Conservation (phyloP, 768 basidiomycete species). For the Suillus discolor region DNA sequence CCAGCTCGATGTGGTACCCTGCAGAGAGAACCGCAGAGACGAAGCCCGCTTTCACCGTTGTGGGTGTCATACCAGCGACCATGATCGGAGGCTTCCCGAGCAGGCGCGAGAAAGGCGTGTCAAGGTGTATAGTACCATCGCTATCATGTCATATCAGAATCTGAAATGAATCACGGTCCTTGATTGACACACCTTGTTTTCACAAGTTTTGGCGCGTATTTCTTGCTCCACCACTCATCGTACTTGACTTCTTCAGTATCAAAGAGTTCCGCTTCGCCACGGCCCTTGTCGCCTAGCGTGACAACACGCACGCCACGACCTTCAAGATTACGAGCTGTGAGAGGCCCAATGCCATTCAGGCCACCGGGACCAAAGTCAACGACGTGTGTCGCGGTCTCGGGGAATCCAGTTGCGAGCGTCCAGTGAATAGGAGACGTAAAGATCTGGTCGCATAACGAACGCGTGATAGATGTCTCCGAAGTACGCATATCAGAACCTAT, state of each 20-base stretch:
- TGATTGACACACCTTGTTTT: constrained; percentile 74
- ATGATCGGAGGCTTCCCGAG: constrained; percentile 97
- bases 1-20: constrained; percentile 95
- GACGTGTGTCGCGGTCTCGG: constrained; percentile 88
- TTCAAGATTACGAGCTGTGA: constrained; percentile 89
- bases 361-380: constrained; percentile 98
- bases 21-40: constrained; percentile 91
- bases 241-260: constrained; percentile 61
- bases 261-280: constrained; percentile 87
- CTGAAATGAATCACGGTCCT: constrained; percentile 10
- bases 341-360: constrained; percentile 86
- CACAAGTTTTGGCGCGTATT: constrained; percentile 81
- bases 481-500: constrained; percentile 84
- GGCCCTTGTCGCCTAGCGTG: constrained; percentile 88
- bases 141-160: constrained; percentile 39
- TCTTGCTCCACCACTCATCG: constrained; percentile 92
- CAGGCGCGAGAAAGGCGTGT: constrained; percentile 95
- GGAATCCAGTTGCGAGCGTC: constrained; percentile 88
- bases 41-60: constrained; percentile 94
- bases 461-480: constrained; percentile 71
- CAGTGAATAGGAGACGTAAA: constrained; percentile 93
- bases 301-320: constrained; percentile 92
- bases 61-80: constrained; percentile 99
- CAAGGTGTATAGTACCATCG: constrained; percentile 89
- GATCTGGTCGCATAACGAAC: constrained; percentile 90